phyloP scores from a whole-genome alignment of 352 stramenopile species.

The Globisporangium sylvaticum region DNA sequence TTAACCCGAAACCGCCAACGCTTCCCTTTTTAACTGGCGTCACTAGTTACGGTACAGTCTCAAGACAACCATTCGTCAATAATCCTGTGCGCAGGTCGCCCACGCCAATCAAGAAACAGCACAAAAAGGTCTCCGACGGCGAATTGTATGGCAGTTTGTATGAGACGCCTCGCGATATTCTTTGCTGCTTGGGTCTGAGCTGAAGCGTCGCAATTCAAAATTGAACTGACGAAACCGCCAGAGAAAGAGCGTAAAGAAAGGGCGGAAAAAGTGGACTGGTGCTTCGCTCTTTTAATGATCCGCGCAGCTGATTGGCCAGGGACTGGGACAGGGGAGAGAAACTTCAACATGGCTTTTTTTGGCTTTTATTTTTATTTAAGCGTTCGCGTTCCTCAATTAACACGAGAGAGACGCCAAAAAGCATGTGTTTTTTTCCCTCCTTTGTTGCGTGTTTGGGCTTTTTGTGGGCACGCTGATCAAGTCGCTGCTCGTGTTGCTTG shows the following conservation, averaged over 20 bases:
- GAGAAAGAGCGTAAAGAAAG: neutral
- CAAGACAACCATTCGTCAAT: neutral
- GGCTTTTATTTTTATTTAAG: no score
- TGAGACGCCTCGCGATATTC: neutral
- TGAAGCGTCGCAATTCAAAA: neutral
- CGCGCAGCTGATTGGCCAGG: slow-evolving; percentile 5
- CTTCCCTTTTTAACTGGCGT: neutral
- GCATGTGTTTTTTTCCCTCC: no score
- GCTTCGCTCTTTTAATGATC: slow-evolving; percentile 5
- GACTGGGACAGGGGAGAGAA: neutral
- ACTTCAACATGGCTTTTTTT: slow-evolving; percentile 11
- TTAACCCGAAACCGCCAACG: neutral
- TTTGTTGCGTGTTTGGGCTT: no score
- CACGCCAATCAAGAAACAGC: neutral
- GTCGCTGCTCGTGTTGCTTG: no score
- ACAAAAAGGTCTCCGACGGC: neutral
- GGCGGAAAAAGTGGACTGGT: neutral
- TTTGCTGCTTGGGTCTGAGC: neutral
- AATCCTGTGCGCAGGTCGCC: neutral
- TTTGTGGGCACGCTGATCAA: no score
- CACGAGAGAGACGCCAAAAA: no score
- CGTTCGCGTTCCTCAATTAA: no score
- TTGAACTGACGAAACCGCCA: neutral
- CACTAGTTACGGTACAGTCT: no score
- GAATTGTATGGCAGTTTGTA: neutral